Evolutionary conservation across 2,329 filamentous ascomycete genomes (phyloP), one percentile per base, ranked within the genome.

Genomic region (Rugonectria rugulosa): DNA sequence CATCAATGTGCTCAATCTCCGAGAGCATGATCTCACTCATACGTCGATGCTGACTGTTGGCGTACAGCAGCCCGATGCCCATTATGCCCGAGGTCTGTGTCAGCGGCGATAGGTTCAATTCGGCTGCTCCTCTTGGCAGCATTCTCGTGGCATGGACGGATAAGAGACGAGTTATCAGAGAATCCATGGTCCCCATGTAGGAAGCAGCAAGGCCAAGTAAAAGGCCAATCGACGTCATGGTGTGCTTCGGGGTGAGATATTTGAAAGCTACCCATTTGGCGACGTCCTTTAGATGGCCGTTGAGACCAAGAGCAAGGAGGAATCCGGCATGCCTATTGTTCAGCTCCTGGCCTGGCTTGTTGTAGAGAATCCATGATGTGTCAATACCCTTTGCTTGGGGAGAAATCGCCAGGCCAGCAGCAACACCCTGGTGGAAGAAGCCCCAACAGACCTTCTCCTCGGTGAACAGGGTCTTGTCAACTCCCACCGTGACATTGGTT

Each of bases 1-100:
- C 77, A 38, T 95, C 92, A 46, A 92, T 83, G 60, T 93, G 89
- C 71, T 97, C 92, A 57, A 99, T 95, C 72, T 99, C 95, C 0
- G 94, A 98, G 45, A 99, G 85, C 92, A 99, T 97, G 15, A 98
- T 92, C 72, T 99, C 95, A 70, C 92, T 98, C 95, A 99, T 99
- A 31, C 96, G 88, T 24, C 96, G 90, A 75, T 99, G 96, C 68
- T 98, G 94, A 23, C 93, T 97, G 70, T 93, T 90, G 75, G 90
- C 96, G 73, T 98, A 99, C 1, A 99, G 80, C 34, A 99, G 77
- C 0, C 95, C 95, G 62, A 99, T 97, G 2, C 95, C 95, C 92
- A 99, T 96, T 36, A 99, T 89, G 17, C 93, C 95, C 1, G 94
- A 95, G 0, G 95, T 98, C 73, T 99, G 95, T 0, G 94, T 97